A percentile compares a stretch with the other conserved stretches of the same genome.
Evolutionary conservation across 164 flowering plant species (phyloP).

Genomic region (Euptelea pleiosperma): DNA sequence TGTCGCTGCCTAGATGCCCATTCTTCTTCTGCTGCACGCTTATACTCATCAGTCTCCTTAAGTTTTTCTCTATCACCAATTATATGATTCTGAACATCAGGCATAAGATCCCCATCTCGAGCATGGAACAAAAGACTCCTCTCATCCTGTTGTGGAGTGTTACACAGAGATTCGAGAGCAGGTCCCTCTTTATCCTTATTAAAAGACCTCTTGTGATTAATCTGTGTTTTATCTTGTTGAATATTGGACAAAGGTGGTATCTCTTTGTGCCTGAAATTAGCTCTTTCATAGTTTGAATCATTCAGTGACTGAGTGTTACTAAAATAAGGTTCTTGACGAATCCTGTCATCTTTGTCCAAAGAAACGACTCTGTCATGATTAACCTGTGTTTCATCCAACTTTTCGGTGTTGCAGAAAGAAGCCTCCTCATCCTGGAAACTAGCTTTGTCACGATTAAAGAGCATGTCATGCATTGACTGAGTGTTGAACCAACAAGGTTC

Average conservation of each 20-base stretch:
- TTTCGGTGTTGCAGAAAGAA: too few species aligned
- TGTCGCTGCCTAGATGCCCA: conserved; percentile 69
- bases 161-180: background rate
- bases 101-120: conserved; percentile 14
- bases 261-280: conserved; percentile 4
- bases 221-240: conserved; percentile 6
- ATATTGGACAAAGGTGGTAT: background rate
- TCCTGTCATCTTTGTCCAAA: too few species aligned
- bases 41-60: conserved; percentile 83
- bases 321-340: too few species aligned
- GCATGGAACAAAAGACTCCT: background rate
- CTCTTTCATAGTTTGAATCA: too few species aligned
- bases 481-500: conserved; percentile 15
- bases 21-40: conserved; percentile 70
- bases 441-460: background rate
- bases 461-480: background rate
- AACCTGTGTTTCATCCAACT: too few species aligned
- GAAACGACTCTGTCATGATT: too few species aligned
- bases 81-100: conserved; percentile 22
- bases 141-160: conserved; percentile 1
- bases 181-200: background rate
- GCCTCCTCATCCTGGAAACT: too few species aligned
- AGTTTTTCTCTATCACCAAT: conserved; percentile 62
- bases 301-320: too few species aligned
- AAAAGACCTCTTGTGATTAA: background rate